A percentile compares a stretch with the other conserved stretches of the same genome.
phyloP scores from a whole-genome alignment of 768 basidiomycete genomes.

The Clathrus columnatus region DNA sequence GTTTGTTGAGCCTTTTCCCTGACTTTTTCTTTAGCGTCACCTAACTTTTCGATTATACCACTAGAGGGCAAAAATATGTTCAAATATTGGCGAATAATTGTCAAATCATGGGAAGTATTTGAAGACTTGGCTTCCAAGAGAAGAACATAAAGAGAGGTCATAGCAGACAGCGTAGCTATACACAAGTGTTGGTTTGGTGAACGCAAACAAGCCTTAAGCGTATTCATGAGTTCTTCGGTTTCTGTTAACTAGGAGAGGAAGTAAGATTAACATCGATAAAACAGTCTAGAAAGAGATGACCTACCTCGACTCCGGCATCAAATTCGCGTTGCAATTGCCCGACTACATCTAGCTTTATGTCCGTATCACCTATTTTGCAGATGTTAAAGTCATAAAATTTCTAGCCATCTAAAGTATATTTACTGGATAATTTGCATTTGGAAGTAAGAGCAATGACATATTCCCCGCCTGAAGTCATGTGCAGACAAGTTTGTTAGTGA shows the following conservation, averaged over 20 bases:
- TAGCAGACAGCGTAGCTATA: conserved; percentile 62
- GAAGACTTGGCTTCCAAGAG: conserved; percentile 39
- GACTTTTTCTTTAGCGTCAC: conserved; percentile 62
- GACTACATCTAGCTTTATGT: conserved; percentile 73
- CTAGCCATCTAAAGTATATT: conserved; percentile 8
- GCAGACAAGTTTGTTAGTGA: background rate
- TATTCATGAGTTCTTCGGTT: conserved; percentile 56
- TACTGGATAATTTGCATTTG: conserved; percentile 61
- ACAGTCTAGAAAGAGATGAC: conserved; percentile 9
- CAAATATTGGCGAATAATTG: conserved; percentile 59
- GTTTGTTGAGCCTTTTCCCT: conserved; percentile 69
- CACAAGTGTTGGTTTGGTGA: conserved; percentile 76
- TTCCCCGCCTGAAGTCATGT: conserved; percentile 4
- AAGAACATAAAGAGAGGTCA: conserved; percentile 58
- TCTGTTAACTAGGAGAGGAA: conserved; percentile 51
- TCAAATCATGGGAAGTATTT: conserved; percentile 40
- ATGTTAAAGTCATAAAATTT: conserved; percentile 8
- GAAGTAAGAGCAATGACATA: conserved; percentile 32
- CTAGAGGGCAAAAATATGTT: conserved; percentile 63
- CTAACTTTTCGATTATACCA: conserved; percentile 74
- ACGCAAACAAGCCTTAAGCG: conserved; percentile 67
- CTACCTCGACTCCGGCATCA: conserved; percentile 62
- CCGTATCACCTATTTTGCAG: conserved; percentile 47
- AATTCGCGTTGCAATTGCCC: conserved; percentile 70
- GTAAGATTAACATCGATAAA: conserved; percentile 4